Base-by-base conservation (phyloP, 1,284 basidiomycete genomes). In the Pseudozyma hubeiensis region DNA sequence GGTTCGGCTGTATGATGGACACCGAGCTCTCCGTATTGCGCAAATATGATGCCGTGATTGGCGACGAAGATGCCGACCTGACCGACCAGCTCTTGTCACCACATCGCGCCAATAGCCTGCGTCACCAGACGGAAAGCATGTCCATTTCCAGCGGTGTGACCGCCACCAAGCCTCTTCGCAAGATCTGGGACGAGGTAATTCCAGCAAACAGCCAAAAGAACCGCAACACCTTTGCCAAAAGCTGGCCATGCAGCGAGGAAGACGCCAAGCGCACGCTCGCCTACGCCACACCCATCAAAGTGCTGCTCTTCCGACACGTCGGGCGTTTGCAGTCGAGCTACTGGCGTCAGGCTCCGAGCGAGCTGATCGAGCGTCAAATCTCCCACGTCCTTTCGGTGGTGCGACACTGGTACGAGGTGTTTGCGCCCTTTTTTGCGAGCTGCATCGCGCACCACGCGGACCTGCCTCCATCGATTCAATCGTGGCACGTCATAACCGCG, bases 101-200 rank as follows among this genome's bases (percentile, higher is more conserved):
- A 5, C 55, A 65, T 7, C 49, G 54, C 5, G 50, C 48, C 4
- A 45, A 31, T 39, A 47, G 37, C 37, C 45, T 53, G 37, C 49
- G 44, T 10, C 24, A 52, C 29, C 51, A 53, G 45, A 34, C 50
- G 30, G 45, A 55, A 5, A 34, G 34, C 37, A 47, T 31, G 17
- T 37, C 44, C 17, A 17, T n/a, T 39, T 49, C 56, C 5, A 29
- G 37, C 8, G 50, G 46, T 14, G 29, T 8, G 2, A 24, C 37
- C 4, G 3, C 43, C 7, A 53, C 31, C 1, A 49, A 37, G 30
- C 68, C 63, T 0, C 40, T 66, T 17, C 54, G 68, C 37, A 71
- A 66, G 63, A 72, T 72, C 46, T 72, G 63, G 63, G 64, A 72
- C 53, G 69, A 72, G 13, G 59, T 66, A 0, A 72, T 72, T n/a